Evolutionary conservation across 2,329 filamentous ascomycete genomes (phyloP), one percentile per base, ranked within the genome.

Genomic region (Ophiocordyceps camponoti-floridani): DNA sequence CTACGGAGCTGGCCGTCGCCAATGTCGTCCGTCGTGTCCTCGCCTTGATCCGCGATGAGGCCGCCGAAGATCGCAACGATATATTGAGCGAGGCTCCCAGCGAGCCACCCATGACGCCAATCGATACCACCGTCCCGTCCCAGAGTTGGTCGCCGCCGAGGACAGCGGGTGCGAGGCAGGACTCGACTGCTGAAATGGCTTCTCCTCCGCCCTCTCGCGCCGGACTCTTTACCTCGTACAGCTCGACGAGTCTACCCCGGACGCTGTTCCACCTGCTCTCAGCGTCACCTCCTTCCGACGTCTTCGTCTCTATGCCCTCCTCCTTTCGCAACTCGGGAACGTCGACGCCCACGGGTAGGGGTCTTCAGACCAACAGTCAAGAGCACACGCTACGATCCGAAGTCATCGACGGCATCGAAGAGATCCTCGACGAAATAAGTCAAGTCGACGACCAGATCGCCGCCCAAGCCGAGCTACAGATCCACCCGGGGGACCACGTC

Each of bases 371-470:
- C 14, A 63, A 67, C 41, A 64, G 68, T 41, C 70, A 69, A 48
- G 61, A 67, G 45, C 73, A 83, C 48, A 82, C 93, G 49, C 69
- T 96, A 47, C 83, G 87, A 48, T 85, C 85, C 13, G 91, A 96
- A 62, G 82, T 96, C 26, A 80, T 95, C 51, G 84, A 91, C 54
- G 91, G 88, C 40, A 95, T 98, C 54, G 80, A 86, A 54, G 91
- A 98, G 60, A 87, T 98, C 48, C 84, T 94, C 61, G 91, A 98
- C 57, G 91, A 98, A 64, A 79, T 98, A 46, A 82, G 83, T 51
- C 83, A 89, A 57, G 87, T 87, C 8, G 91, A 95, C 58, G 86
- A 94, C 56, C 87, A 94, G 62, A 93, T 98, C 53, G 84, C 89
- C 2, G 77, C 79, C 19, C 83, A 87, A 51, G 84, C 88, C 2